These are phyloP conservation scores for Jatropha multifida DNA, from an alignment of 441 rosid genomes.

Conservation along the genomic window DNA sequence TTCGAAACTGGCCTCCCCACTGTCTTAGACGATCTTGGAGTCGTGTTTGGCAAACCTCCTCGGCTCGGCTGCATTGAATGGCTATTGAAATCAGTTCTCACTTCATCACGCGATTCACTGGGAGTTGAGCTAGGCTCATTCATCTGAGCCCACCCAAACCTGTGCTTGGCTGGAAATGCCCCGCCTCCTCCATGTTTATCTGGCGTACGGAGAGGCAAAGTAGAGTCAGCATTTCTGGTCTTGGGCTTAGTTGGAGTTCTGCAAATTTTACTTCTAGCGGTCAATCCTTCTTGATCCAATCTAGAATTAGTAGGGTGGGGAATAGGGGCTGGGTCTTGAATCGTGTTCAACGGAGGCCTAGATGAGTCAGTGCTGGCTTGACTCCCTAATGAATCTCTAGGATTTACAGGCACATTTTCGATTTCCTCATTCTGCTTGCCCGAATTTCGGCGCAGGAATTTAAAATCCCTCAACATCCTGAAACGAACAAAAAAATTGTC, in stretches of 20 bases:
- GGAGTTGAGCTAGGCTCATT: constrained; percentile 35
- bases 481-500: not conserved
- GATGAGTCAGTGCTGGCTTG: constrained; percentile 48
- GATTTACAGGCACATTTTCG: constrained; percentile 73
- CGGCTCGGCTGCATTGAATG: constrained; percentile 23
- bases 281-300: constrained; percentile 33
- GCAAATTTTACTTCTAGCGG: constrained; percentile 25
- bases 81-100: constrained; percentile 22
- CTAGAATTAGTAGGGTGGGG: constrained; percentile 28
- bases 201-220: constrained; percentile 71
- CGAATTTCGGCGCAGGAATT: constrained; percentile 60
- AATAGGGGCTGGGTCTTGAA: constrained; percentile 48
- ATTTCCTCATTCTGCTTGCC: constrained; percentile 56
- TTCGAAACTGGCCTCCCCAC: constrained; percentile 52
- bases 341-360: constrained; percentile 68
- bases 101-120: constrained; percentile 34
- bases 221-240: constrained; percentile 43
- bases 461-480: constrained; percentile 75
- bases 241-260: constrained; percentile 74
- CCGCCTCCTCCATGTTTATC: constrained; percentile 54
- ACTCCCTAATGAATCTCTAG: constrained; percentile 45
- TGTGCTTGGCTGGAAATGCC: constrained; percentile 33
- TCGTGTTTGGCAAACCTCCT: constrained; percentile 44
- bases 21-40: constrained; percentile 62
- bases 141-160: constrained; percentile 79